A percentile compares a stretch with the other conserved stretches of the same genome.
Evolutionary conservation across 2,329 filamentous ascomycete species (phyloP).

Genomic region (Monilinia fructicola): DNA sequence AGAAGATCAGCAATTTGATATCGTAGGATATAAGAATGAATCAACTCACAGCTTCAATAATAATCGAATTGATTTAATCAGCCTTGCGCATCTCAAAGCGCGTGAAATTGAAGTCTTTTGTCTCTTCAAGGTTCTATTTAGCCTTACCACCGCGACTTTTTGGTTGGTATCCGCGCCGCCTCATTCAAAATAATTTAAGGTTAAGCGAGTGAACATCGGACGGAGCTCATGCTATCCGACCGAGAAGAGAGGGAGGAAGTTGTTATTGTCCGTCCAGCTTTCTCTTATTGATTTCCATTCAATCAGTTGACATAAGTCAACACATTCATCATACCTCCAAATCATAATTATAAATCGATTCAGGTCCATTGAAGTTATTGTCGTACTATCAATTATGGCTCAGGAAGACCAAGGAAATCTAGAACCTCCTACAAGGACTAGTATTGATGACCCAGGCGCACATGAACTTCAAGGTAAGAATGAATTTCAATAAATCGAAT

Average conservation of each 20-base stretch:
- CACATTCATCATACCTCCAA: background rate
- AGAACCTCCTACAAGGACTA: constrained; percentile 45
- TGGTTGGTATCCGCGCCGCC: constrained; percentile 16
- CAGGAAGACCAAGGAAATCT: constrained; percentile 43
- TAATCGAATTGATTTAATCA: constrained; percentile 21
- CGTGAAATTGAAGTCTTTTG: constrained; percentile 24
- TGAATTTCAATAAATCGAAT: constrained; percentile 21
- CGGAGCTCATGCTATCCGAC: constrained; percentile 10
- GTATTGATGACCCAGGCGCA: constrained; percentile 56
- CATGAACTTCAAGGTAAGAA: constrained; percentile 55
- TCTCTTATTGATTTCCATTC: background rate
- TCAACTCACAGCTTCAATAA: constrained; percentile 25
- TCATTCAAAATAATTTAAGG: constrained; percentile 24
- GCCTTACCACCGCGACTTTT: constrained; percentile 21
- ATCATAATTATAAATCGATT: background rate
- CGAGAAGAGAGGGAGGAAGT: constrained; percentile 15
- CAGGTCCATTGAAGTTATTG: constrained; percentile 8
- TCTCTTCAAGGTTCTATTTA: constrained; percentile 23
- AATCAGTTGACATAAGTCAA: constrained; percentile 10
- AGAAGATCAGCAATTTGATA: constrained; percentile 16
- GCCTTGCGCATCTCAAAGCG: constrained; percentile 30
- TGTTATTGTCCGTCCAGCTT: constrained; percentile 16
- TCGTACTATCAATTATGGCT: constrained; percentile 30
- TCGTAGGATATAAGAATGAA: constrained; percentile 4
- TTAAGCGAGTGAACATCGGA: constrained; percentile 22